Evolutionary conservation across 2,329 filamentous ascomycete genomes (phyloP), one percentile per base, ranked within the genome.

Genomic region (Fusarium palustre): DNA sequence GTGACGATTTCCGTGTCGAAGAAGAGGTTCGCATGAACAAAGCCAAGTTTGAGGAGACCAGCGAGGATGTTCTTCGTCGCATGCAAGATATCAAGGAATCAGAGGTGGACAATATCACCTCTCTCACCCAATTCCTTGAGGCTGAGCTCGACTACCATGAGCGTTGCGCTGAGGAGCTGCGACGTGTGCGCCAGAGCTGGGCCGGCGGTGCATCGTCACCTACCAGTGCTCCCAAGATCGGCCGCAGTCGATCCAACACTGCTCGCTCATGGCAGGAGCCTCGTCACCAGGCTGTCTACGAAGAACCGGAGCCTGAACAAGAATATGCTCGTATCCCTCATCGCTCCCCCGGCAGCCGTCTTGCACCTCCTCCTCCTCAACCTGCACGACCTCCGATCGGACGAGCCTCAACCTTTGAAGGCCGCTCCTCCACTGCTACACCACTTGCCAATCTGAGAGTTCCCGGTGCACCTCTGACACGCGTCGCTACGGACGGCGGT

Each of bases 71-170:
- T 56, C 87, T 91, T 73, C 89, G 95, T 63, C 88, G 95, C 57
- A 98, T 98, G 96, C 89, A 97, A 80, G 95, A 98, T 76, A 97
- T 98, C 81, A 95, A 96, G 82, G 94, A 97, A 75, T 88, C 93
- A 24, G 95, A 98, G 80, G 86, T 85, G 43, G 95, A 98, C 68
- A 93, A 90, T 75, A 88, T 97, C 42, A 85, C 87, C 48, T 93
- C 97, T 76, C 83, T 98, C 59, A 90, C 89, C 5, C 84, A 88
- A 20, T 97, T 98, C 78, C 82, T 98, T 53, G 94, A 98, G 66
- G 91, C 93, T 41, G 92, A 98, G 81, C 85, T 98, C 60, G 91
- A 92, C 68, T 97, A 96, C 81, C 92, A 97, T 78, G 95, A 98
- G 78, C 90, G 92, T 64, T 97, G 93, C 77, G 88, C 92, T 55